These are phyloP conservation scores for Globisporangium uncinulatum DNA, from an alignment of 352 stramenopile species.

Conservation along the genomic window DNA sequence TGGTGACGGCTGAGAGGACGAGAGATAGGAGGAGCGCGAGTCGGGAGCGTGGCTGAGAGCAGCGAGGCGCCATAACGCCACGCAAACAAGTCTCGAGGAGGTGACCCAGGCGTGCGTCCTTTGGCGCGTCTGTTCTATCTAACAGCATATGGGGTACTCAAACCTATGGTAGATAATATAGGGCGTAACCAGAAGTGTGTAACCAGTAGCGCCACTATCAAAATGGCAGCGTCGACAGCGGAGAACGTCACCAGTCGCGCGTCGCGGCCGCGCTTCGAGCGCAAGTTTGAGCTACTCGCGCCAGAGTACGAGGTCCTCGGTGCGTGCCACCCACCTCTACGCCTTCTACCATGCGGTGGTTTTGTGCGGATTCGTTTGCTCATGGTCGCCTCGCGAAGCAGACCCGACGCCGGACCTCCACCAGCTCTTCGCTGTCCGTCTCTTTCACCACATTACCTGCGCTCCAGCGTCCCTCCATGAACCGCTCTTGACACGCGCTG, in stretches of 20 bases:
- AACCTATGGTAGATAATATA: too few species aligned
- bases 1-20: too few species aligned
- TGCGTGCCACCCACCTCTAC: slow-evolving; percentile 13
- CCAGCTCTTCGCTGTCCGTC: slow-evolving; percentile 54
- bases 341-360: not conserved
- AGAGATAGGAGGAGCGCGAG: too few species aligned
- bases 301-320: slow-evolving; percentile 69
- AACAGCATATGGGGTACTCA: too few species aligned
- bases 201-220: not conserved
- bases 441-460: not conserved
- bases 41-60: too few species aligned
- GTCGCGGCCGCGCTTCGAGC: slow-evolving; percentile 1
- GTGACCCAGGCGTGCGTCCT: too few species aligned
- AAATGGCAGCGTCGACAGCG: not conserved
- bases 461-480: not conserved
- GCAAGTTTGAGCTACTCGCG: slow-evolving; percentile 43
- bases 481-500: not conserved
- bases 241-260: too few species aligned
- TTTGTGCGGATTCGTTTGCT: too few species aligned
- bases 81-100: too few species aligned
- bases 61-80: too few species aligned
- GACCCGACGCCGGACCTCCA: slow-evolving; percentile 82
- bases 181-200: too few species aligned
- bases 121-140: too few species aligned
- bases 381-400: slow-evolving; percentile 21